A percentile compares a stretch with the other conserved stretches of the same genome.
Evolutionary conservation across 345 rosid species (phyloP).

Genomic region (Erucastrum elatum): DNA sequence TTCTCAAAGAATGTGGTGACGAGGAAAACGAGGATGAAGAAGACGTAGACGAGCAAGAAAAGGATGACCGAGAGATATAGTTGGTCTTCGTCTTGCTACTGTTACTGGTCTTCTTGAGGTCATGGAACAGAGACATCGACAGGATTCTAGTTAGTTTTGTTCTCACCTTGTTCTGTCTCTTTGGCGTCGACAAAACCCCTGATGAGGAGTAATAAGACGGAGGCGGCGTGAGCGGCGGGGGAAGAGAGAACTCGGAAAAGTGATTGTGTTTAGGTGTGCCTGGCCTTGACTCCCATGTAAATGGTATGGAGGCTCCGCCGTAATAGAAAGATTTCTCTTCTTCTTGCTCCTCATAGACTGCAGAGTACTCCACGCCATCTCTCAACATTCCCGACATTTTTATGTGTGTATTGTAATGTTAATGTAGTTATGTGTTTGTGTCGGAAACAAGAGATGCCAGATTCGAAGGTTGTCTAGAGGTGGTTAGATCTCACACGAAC

Average conservation of each 20-base stretch:
- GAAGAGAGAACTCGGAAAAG: slow-evolving; percentile 31
- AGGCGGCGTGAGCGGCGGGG: slow-evolving; percentile 52
- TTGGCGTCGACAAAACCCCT: slow-evolving; percentile 26
- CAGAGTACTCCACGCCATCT: slow-evolving; percentile 25
- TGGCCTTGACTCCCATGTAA: slow-evolving; percentile 80
- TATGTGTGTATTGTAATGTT: background rate
- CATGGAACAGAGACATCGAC: slow-evolving; percentile 24
- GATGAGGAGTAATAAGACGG: slow-evolving; percentile 46
- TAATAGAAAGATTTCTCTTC: slow-evolving; percentile 45
- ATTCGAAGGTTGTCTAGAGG: background rate
- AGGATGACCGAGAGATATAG: slow-evolving; percentile 36
- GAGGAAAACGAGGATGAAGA: slow-evolving; percentile 43
- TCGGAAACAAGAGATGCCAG: background rate
- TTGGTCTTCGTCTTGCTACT: slow-evolving; percentile 17
- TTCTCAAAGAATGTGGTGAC: slow-evolving; percentile 24
- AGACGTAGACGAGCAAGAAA: slow-evolving; percentile 47
- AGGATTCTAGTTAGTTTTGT: slow-evolving; percentile 32
- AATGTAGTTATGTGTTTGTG: background rate
- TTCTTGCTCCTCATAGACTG: slow-evolving; percentile 5
- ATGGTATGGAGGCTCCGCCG: slow-evolving; percentile 66
- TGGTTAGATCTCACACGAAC: slow-evolving; percentile 5
- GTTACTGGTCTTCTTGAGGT: slow-evolving; percentile 24
- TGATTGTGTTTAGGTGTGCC: slow-evolving; percentile 70
- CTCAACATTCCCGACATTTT: slow-evolving; percentile 8
- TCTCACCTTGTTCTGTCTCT: slow-evolving; percentile 27